These are phyloP conservation scores for Cryphonectria naterciae DNA, from an alignment of 2,329 filamentous ascomycete genomes.

Conservation along the genomic window DNA sequence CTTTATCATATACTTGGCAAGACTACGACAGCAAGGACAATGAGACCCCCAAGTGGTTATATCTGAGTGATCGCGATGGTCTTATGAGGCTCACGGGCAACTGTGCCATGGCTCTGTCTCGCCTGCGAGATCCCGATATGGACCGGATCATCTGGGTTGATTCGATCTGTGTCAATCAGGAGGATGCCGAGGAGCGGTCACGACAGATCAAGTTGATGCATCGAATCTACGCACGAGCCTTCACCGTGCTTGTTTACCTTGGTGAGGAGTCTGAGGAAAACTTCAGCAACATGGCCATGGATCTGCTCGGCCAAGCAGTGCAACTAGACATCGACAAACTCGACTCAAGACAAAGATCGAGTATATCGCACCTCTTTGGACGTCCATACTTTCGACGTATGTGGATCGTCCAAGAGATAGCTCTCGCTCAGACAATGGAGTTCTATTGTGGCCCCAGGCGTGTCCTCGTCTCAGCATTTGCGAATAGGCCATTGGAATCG, in stretches of 20 bases:
- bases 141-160: background rate
- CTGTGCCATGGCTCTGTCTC: background rate
- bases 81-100: background rate
- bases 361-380: background rate
- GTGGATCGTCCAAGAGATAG: background rate
- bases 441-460: background rate
- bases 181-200: background rate
- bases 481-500: background rate
- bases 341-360: background rate
- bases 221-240: background rate
- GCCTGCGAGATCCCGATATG: background rate
- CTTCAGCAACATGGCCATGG: background rate
- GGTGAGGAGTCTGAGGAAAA: background rate
- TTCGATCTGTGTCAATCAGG: background rate
- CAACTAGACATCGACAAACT: background rate
- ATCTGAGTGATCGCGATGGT: background rate
- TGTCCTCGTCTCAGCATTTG: background rate
- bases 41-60: background rate
- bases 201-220: background rate
- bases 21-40: background rate
- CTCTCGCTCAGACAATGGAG: background rate
- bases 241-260: background rate
- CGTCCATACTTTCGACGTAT: background rate
- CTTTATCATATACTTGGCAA: background rate
- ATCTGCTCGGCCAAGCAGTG: background rate